A percentile compares a stretch with the other conserved stretches of the same genome.
phyloP scores from a whole-genome alignment of 345 rosid genomes.

The Eutrema yunnanense region DNA sequence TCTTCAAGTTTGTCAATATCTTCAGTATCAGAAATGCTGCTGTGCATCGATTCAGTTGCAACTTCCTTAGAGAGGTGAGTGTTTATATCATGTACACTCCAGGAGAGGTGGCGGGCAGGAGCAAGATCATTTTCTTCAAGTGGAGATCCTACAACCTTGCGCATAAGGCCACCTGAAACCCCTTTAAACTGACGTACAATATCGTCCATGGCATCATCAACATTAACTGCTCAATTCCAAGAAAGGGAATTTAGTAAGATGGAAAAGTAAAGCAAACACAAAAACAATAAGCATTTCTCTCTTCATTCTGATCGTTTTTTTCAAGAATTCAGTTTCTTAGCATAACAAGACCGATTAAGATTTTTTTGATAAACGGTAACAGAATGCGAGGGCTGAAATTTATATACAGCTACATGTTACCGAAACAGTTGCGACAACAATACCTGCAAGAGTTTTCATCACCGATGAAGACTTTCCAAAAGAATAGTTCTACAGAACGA shows the following conservation, averaged over 20 bases:
- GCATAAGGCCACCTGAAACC: slow-evolving; percentile 85
- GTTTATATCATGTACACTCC: slow-evolving; percentile 55
- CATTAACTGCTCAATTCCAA: slow-evolving; percentile 62
- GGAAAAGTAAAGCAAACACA: slow-evolving; percentile 14
- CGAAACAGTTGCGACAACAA: neutral
- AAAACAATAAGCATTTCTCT: neutral
- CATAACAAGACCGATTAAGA: neutral
- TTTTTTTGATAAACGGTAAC: neutral
- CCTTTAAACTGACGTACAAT: slow-evolving; percentile 89
- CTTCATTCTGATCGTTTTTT: neutral
- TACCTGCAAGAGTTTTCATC: slow-evolving; percentile 94
- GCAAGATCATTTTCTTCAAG: slow-evolving; percentile 37
- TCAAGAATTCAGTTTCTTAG: neutral
- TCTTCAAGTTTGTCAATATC: slow-evolving; percentile 47
- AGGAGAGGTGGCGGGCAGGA: slow-evolving; percentile 50
- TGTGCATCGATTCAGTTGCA: slow-evolving; percentile 47
- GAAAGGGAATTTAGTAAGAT: neutral
- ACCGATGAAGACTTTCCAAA: slow-evolving; percentile 93
- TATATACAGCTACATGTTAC: neutral
- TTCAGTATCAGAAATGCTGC: slow-evolving; percentile 69
- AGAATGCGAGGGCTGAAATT: neutral
- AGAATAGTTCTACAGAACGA: slow-evolving; percentile 70
- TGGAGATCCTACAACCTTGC: slow-evolving; percentile 63
- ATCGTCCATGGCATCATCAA: slow-evolving; percentile 98
- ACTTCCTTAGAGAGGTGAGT: slow-evolving; percentile 37